A percentile compares a stretch with the other conserved stretches of the same genome.
Conservation (phyloP, 2,329 filamentous ascomycete species). For the Fusarium udum region DNA sequence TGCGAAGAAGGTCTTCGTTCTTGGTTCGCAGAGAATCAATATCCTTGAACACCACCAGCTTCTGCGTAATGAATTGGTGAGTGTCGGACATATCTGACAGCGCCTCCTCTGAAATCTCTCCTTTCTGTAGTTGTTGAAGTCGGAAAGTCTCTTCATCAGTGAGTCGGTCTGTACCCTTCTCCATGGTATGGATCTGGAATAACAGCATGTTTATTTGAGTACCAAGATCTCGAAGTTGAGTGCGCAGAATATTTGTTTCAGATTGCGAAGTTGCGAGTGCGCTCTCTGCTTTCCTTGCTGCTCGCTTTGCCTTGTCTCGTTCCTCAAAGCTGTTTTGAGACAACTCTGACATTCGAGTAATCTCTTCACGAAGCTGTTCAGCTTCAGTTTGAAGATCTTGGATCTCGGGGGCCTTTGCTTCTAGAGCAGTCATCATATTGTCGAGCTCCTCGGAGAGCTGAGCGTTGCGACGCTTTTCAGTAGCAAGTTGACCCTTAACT, state of each 20-base stretch:
- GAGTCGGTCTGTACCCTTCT: conserved; percentile 79
- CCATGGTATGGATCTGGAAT: conserved; percentile 83
- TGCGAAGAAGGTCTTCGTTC: conserved; percentile 83
- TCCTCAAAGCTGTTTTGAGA: conserved; percentile 84
- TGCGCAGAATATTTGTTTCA: conserved; percentile 81
- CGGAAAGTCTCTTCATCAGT: conserved; percentile 77
- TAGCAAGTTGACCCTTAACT: conserved; percentile 76
- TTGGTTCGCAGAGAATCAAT: conserved; percentile 86
- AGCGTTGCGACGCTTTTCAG: conserved; percentile 77
- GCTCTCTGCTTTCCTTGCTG: conserved; percentile 80
- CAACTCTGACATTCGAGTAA: conserved; percentile 84
- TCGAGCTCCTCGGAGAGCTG: conserved; percentile 82
- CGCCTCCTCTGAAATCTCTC: conserved; percentile 76
- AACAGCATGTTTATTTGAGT: conserved; percentile 91
- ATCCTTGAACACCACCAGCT: conserved; percentile 89
- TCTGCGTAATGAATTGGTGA: conserved; percentile 87
- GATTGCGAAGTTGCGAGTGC: conserved; percentile 70
- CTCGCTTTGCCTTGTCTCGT: conserved; percentile 80
- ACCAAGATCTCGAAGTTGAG: conserved; percentile 88
- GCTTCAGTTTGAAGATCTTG: conserved; percentile 86
- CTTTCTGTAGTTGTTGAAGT: conserved; percentile 79
- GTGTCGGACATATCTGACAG: conserved; percentile 83
- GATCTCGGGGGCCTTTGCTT: conserved; percentile 87
- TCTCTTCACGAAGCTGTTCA: conserved; percentile 80
- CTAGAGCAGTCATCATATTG: conserved; percentile 84